Percentiles rank a stretch among this genome's conserved stretches.
Conservation (phyloP, 257 asterid genomes). For the Paraleonurus japonicus region DNA sequence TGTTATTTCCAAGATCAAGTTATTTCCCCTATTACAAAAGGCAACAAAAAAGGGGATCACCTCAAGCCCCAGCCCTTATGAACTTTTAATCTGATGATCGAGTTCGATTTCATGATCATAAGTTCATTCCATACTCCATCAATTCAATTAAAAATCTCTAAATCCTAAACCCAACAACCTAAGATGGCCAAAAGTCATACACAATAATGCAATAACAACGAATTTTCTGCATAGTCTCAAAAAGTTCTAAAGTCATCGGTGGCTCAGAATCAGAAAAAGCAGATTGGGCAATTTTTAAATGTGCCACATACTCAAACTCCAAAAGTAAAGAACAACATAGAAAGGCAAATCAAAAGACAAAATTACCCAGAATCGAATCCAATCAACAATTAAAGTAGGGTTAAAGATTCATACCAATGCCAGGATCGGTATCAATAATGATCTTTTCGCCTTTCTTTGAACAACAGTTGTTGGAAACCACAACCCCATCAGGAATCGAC, state of each 20-base stretch:
- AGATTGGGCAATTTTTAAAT: no score
- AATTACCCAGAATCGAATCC: neutral
- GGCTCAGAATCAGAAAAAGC: neutral
- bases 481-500: slow-evolving; percentile 40
- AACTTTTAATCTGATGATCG: neutral
- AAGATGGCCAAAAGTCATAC: slow-evolving; percentile 3
- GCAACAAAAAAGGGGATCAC: neutral
- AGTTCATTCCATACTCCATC: neutral
- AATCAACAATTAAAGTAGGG: slow-evolving; percentile 7
- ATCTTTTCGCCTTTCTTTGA: slow-evolving; percentile 40
- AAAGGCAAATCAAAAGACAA: neutral
- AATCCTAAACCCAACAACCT: neutral
- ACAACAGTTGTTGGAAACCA: slow-evolving; percentile 23
- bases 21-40: neutral
- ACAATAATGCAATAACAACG: no score
- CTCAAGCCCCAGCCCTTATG: neutral
- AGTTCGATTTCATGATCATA: neutral
- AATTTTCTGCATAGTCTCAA: neutral
- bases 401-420: slow-evolving; percentile 44
- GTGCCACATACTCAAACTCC: slow-evolving; percentile 18
- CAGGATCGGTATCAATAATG: slow-evolving; percentile 68
- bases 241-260: neutral
- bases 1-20: neutral
- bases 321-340: neutral
- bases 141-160: neutral